phyloP scores from a whole-genome alignment of 257 asterid genomes.

The Solanum microdontum region DNA sequence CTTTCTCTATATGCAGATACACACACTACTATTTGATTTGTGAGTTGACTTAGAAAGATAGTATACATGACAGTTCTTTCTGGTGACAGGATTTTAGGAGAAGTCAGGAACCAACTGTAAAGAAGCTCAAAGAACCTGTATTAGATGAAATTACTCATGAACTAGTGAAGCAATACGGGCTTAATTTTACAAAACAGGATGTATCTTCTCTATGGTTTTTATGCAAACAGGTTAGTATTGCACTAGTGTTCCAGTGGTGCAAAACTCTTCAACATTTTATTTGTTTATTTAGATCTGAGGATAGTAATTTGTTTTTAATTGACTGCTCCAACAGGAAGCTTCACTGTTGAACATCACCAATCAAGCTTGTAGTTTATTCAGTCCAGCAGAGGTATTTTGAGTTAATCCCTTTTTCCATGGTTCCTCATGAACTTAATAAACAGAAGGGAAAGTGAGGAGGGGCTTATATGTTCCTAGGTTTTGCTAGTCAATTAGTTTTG shows the following conservation, averaged over 20 bases:
- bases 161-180: constrained; percentile 55
- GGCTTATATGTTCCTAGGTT: neutral
- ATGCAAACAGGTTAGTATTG: constrained; percentile 73
- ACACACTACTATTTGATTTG: neutral
- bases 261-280: neutral
- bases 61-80: neutral
- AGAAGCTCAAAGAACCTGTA: constrained; percentile 69
- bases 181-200: constrained; percentile 58
- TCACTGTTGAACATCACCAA: constrained; percentile 61
- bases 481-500: neutral
- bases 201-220: constrained; percentile 76
- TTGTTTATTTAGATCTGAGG: neutral
- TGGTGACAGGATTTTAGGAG: constrained; percentile 53
- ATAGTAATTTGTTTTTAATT: neutral
- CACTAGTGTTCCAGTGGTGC: constrained; percentile 1
- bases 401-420: neutral
- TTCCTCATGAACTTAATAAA: neutral
- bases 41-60: neutral
- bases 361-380: constrained; percentile 88
- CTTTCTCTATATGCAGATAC: neutral
- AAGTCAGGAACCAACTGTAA: constrained; percentile 78
- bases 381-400: constrained; percentile 57
- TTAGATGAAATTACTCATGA: constrained; percentile 52
- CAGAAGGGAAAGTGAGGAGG: neutral
- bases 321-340: constrained; percentile 58